Conservation (phyloP, 2,329 filamentous ascomycete genomes). For the Cadophora sp. region DNA sequence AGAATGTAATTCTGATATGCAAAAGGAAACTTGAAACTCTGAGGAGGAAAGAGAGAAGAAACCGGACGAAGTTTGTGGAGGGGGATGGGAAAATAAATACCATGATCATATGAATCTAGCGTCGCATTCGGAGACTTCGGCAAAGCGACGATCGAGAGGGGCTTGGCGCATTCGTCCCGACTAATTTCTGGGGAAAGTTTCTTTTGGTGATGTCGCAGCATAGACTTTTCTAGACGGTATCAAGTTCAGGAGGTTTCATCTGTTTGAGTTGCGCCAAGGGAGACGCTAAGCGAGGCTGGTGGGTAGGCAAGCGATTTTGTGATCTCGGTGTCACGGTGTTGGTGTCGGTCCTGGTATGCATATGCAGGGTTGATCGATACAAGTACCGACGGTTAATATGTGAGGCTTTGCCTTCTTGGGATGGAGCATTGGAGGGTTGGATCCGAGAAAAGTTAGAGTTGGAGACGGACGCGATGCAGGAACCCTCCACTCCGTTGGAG, state of each 20-base stretch:
- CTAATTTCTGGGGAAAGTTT: constrained; percentile 24
- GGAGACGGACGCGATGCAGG: constrained; percentile 1
- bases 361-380: not conserved
- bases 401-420: not conserved
- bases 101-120: not conserved
- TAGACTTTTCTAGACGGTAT: constrained; percentile 13
- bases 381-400: not conserved
- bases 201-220: constrained; percentile 11
- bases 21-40: constrained; percentile 10
- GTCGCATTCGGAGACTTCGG: constrained; percentile 4
- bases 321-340: not conserved
- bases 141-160: not conserved
- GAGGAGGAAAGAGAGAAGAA: not conserved
- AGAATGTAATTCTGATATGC: not conserved
- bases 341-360: not conserved
- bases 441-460: constrained; percentile 11
- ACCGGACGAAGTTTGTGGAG: not conserved
- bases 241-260: constrained; percentile 21
- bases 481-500: not conserved
- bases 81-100: constrained; percentile 12
- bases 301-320: not conserved
- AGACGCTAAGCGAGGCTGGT: constrained; percentile 6
- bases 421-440: not conserved
- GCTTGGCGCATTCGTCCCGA: constrained; percentile 14
- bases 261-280: constrained; percentile 19